Percentiles rank a stretch among this genome's conserved stretches.
Conservation (phyloP, 176 grass and related monocot species). For the Avena atlantica region DNA sequence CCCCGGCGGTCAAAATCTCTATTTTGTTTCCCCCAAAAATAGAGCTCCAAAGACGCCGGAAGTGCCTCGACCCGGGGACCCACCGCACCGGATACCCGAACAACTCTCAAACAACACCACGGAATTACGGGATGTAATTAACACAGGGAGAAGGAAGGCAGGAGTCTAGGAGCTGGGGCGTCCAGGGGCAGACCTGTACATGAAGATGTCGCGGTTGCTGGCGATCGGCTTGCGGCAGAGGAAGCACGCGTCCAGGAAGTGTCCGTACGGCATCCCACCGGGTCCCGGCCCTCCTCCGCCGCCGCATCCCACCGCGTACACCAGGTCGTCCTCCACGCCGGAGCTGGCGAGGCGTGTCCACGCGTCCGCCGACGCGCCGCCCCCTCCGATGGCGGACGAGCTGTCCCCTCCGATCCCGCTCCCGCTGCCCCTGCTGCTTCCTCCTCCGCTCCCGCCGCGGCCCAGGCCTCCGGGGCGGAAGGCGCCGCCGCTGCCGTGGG, state of each 20-base stretch:
- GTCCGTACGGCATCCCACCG: slow-evolving; percentile 40
- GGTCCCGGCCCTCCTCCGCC: slow-evolving; percentile 17
- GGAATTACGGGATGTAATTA: neutral
- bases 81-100: neutral
- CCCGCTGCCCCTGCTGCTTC: neutral
- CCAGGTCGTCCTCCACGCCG: slow-evolving; percentile 55
- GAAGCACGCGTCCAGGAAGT: slow-evolving; percentile 93
- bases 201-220: slow-evolving; percentile 90
- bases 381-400: slow-evolving; percentile 39
- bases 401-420: slow-evolving; percentile 37
- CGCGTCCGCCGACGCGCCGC: slow-evolving; percentile 54
- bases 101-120: neutral
- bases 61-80: slow-evolving; percentile 17
- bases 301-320: neutral
- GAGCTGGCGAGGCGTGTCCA: slow-evolving; percentile 56
- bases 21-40: neutral
- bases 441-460: slow-evolving; percentile 12
- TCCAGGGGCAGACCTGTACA: slow-evolving; percentile 77
- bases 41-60: slow-evolving; percentile 46
- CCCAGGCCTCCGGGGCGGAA: neutral
- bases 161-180: too few species aligned
- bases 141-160: neutral
- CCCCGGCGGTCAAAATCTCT: slow-evolving; percentile 36
- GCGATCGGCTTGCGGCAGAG: slow-evolving; percentile 89
- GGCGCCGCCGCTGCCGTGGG: slow-evolving; percentile 18